Base-by-base conservation (phyloP, 2,329 filamentous ascomycete genomes). In the Rhynchosporium agropyri region DNA sequence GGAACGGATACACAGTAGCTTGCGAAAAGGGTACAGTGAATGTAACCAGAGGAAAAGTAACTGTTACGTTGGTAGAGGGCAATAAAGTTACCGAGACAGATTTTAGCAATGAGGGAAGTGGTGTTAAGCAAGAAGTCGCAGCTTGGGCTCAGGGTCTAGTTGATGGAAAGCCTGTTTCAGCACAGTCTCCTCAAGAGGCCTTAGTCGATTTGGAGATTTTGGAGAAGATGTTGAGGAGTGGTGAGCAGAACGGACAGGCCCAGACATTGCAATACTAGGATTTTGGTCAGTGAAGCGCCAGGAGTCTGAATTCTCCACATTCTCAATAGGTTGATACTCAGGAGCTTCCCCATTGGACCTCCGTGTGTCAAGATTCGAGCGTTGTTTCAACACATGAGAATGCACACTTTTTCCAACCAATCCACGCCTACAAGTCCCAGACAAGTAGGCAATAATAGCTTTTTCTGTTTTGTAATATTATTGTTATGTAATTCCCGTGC, bases 1-100 rank as follows among this genome's bases (percentile, higher is more conserved):
- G 71, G 2, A 68, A 61, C n/a, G 72, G 71, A 53, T 74, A 71
- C 51, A 69, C 68, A 2, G 56, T 75, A 9, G 72, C 72, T 54
- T 74, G 73, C 49, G 72, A 74, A 60, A 67, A 73, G n/a, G 73
- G 73, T 2, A 73, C 68, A 43, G 71, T 74, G 13, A 68, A 66
- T 0, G 56, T 74, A 13, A 43, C 49, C 6, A 58, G 58, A 26
- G 63, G 63, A 7, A 73, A 70, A 26, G 70, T 74, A 13, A 73
- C 61, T 15, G 71, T 74, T 8, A 64, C 66, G 9, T 29, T 65
- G 29, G 73, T 72, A 36, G 67, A 73, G 59, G 68, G 67, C 5
- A 65, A 69, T 9, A 65, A 67, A 0, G 69, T 57, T 36, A 63
- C 62, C 1, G 65, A 67, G 10, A 67, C 62, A 60, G 74, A 74